A percentile compares a stretch with the other conserved stretches of the same genome.
Evolutionary conservation across 352 stramenopile genomes (phyloP).

Genomic region (Pythium guiyangense): DNA sequence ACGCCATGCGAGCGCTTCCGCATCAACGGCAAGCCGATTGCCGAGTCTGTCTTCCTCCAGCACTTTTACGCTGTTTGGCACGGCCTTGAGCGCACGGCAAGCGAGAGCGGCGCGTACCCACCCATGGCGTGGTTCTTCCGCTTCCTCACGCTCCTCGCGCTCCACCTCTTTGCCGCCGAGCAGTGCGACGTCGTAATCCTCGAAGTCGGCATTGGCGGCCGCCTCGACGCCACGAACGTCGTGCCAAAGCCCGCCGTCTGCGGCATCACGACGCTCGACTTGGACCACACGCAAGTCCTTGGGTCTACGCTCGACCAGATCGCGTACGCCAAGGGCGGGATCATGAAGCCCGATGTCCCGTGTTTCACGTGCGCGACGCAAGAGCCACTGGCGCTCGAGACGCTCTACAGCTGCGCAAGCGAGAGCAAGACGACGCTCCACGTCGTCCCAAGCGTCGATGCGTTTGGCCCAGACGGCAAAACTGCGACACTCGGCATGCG

Average conservation of each 20-base stretch:
- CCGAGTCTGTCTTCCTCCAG: slow-evolving; percentile 70
- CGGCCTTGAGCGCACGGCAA: slow-evolving; percentile 49
- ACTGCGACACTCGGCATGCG: slow-evolving; percentile 47
- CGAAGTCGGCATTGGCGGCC: slow-evolving; percentile 97
- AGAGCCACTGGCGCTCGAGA: slow-evolving; percentile 46
- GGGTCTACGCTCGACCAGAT: slow-evolving; percentile 96
- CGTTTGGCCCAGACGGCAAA: slow-evolving; percentile 33
- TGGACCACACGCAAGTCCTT: slow-evolving; percentile 96
- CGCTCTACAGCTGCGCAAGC: slow-evolving; percentile 49
- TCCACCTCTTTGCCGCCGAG: slow-evolving; percentile 81
- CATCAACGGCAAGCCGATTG: slow-evolving; percentile 89
- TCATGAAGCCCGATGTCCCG: slow-evolving; percentile 94
- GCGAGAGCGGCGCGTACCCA: slow-evolving; percentile 54
- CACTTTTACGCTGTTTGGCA: slow-evolving; percentile 77
- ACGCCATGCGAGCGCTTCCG: slow-evolving; percentile 93
- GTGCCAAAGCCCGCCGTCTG: slow-evolving; percentile 88
- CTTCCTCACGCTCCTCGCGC: slow-evolving; percentile 94
- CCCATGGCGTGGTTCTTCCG: slow-evolving; percentile 98
- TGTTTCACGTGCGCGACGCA: slow-evolving; percentile 82
- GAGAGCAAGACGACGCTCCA: slow-evolving; percentile 43
- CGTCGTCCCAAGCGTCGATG: slow-evolving; percentile 42
- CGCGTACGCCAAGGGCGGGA: slow-evolving; percentile 94
- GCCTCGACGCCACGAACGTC: slow-evolving; percentile 97
- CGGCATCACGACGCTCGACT: slow-evolving; percentile 95
- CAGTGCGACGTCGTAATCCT: slow-evolving; percentile 93